Evolutionary conservation across 495 filamentous ascomycete genomes (phyloP), one percentile per base, ranked within the genome.

Genomic region (Daldinia decipiens): DNA sequence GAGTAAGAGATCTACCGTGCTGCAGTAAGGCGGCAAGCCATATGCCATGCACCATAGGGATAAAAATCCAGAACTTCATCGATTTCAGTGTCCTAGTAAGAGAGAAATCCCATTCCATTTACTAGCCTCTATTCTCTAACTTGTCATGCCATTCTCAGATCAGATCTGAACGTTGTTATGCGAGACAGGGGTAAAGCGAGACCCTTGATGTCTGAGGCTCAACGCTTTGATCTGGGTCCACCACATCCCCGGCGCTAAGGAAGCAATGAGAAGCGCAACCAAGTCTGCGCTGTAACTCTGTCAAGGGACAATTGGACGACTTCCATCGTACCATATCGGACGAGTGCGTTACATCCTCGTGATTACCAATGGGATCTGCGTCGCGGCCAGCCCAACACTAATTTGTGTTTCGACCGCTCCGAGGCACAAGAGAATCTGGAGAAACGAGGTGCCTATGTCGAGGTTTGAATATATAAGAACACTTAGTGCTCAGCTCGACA

Each of bases 301-400:
- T 17, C 59, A 67, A 66, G 68, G 65, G 43, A 59, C 69, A 54
- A 68, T 58, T 74, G 68, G 68, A 55, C 39, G 68, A 64, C 31
- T 64, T 64, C 54, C 8, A 76, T 76, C 74, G 72, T 74, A 62
- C 74, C 72, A 76, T 74, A 70, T 76, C 72, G 71, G 64, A 76
- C 74, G 74, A 76, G 72, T 31, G 9, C 50, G 68, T 74, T 65
- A 70, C 68, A 74, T 69, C 58, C 47, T 31, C 12, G 57, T 51
- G 60, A 57, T 58, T 27, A 62, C 56, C 54, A 62, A 62, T 62
- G 39, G 55, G 64, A 66, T 72, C 57, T 70, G 53, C 66, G 74
- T 76, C 68, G 68, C 68, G 67, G 62, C 50, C 26, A 69, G 43
- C 53, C 38, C 61, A 63, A 65, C 54, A 45, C 39, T 32, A 58